These are phyloP conservation scores for Candida methanosorbosa DNA, from an alignment of 805 yeast species.

Conservation along the genomic window DNA sequence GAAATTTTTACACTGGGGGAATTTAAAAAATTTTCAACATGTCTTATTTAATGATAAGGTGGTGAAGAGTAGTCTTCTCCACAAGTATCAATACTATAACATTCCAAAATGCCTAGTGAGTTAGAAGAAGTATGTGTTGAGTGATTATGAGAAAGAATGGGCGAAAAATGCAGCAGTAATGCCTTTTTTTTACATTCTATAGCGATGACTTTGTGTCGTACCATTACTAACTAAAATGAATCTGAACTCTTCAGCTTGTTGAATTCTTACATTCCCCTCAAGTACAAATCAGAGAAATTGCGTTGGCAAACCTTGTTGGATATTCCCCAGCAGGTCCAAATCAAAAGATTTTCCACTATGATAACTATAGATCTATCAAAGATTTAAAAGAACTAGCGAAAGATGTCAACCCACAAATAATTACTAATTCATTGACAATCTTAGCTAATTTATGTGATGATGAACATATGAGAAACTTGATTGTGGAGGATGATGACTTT, in stretches of 20 bases:
- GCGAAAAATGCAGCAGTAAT: too few relatives aligned
- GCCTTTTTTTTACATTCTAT: too few relatives aligned
- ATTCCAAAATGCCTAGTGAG: constrained; percentile 43
- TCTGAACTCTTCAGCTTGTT: constrained; percentile 47
- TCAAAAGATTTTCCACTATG: constrained; percentile 56
- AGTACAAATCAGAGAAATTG: constrained; percentile 72
- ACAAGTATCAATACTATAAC: too few relatives aligned
- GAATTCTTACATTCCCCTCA: constrained; percentile 76
- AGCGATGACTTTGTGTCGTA: background rate
- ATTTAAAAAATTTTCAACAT: too few relatives aligned
- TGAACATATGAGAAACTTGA: constrained; percentile 46
- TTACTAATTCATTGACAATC: constrained; percentile 65
- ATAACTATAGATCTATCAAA: constrained; percentile 59
- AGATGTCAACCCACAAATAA: constrained; percentile 45
- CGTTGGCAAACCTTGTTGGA: constrained; percentile 76
- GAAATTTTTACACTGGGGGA: too few relatives aligned
- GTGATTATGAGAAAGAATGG: too few relatives aligned
- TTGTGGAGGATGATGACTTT: constrained; percentile 59
- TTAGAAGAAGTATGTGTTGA: constrained; percentile 40
- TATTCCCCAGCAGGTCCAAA: constrained; percentile 66
- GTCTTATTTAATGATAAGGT: too few relatives aligned
- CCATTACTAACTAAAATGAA: constrained; percentile 1
- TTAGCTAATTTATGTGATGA: constrained; percentile 80
- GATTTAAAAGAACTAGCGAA: constrained; percentile 58
- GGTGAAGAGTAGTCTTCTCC: too few relatives aligned